These are phyloP conservation scores for Aureoboletus auriporus DNA, from an alignment of 768 basidiomycete species.

Conservation along the genomic window DNA sequence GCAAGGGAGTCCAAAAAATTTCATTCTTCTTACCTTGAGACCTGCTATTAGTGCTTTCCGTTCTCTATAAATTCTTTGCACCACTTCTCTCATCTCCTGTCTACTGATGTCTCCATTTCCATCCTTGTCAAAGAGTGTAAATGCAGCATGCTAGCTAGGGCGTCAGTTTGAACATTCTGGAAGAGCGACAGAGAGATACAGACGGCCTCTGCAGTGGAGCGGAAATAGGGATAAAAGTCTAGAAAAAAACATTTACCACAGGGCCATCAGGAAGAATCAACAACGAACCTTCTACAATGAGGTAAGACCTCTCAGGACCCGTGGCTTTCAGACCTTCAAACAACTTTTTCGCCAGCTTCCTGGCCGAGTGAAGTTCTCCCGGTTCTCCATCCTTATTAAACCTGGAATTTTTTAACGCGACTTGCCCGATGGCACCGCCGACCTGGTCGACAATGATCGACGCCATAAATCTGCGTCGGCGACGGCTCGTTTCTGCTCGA, in stretches of 20 bases:
- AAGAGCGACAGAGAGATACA: conserved; percentile 3
- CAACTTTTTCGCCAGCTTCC: conserved; percentile 63
- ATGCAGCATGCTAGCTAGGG: conserved; percentile 54
- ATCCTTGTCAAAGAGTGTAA: conserved; percentile 72
- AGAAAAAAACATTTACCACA: not conserved
- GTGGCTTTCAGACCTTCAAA: conserved; percentile 60
- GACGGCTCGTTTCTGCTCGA: conserved; percentile 36
- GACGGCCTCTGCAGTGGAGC: conserved; percentile 66
- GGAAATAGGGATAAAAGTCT: conserved; percentile 82
- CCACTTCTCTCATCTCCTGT: conserved; percentile 78
- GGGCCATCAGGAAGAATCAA: not conserved
- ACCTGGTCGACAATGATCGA: conserved; percentile 70
- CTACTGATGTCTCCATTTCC: conserved; percentile 79
- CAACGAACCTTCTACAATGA: conserved; percentile 60
- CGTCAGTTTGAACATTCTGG: not conserved
- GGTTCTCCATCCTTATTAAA: conserved; percentile 53
- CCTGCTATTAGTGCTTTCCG: conserved; percentile 67
- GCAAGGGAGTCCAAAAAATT: not conserved
- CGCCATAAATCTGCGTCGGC: conserved; percentile 49
- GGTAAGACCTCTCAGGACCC: conserved; percentile 54
- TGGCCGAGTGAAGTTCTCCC: conserved; percentile 58
- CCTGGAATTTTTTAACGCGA: conserved; percentile 63
- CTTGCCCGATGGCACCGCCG: conserved; percentile 60
- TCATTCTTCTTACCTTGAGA: conserved; percentile 49
- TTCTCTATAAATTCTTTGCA: conserved; percentile 76